A percentile compares a stretch with the other conserved stretches of the same genome.
Evolutionary conservation across 805 yeast genomes (phyloP).

Genomic region (Suhomyces sp.): DNA sequence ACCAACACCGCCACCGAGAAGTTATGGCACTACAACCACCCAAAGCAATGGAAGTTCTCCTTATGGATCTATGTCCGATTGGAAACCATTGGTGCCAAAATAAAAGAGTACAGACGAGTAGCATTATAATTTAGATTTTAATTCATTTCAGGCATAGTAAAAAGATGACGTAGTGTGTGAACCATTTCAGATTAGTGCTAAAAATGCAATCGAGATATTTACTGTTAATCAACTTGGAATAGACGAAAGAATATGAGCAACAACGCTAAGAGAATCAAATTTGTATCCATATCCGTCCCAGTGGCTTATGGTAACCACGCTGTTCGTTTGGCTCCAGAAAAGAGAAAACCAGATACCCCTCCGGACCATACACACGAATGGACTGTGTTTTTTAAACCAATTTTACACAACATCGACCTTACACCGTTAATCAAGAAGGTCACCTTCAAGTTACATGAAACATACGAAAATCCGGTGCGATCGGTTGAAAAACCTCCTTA

Average conservation of each 20-base stretch:
- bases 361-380: slow-evolving; percentile 92
- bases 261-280: slow-evolving; percentile 22
- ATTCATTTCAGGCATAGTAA: too few relatives aligned
- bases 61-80: slow-evolving; percentile 38
- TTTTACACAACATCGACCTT: slow-evolving; percentile 64
- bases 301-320: slow-evolving; percentile 82
- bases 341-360: slow-evolving; percentile 60
- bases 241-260: slow-evolving; percentile 15
- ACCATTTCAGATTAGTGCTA: too few relatives aligned
- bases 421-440: slow-evolving; percentile 84
- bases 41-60: slow-evolving; percentile 5
- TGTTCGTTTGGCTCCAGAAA: slow-evolving; percentile 51
- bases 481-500: slow-evolving; percentile 88
- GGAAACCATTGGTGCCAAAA: slow-evolving; percentile 54
- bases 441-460: slow-evolving; percentile 92
- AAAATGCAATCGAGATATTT: too few relatives aligned
- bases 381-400: slow-evolving; percentile 90
- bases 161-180: too few relatives aligned
- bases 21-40: not conserved
- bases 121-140: too few relatives aligned
- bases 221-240: too few relatives aligned
- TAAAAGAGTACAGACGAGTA: slow-evolving; percentile 13
- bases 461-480: slow-evolving; percentile 84
- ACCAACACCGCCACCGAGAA: slow-evolving; percentile 10
- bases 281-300: slow-evolving; percentile 67